Evolutionary conservation across 306 rosid species (phyloP).

Genomic region (Castanospermum australe): DNA sequence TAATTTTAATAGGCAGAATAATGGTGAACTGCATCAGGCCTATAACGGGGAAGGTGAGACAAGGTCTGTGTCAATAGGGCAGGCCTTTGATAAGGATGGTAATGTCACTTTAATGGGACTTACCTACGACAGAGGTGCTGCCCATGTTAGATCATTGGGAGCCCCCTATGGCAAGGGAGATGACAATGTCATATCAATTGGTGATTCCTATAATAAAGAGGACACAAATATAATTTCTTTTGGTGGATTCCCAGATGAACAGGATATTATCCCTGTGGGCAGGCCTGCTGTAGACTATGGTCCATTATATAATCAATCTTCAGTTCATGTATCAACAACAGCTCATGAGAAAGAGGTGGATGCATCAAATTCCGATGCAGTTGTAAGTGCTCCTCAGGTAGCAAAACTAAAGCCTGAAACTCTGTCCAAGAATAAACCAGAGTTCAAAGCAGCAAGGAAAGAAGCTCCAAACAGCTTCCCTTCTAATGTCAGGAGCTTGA

Average conservation of each 20-base stretch:
- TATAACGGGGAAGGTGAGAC: constrained; percentile 48
- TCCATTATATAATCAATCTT: constrained; percentile 55
- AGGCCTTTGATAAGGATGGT: constrained; percentile 53
- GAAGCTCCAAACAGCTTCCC: constrained; percentile 91
- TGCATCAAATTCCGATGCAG: constrained; percentile 44
- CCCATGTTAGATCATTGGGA: constrained; percentile 43
- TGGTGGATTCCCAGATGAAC: constrained; percentile 68
- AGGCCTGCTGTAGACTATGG: constrained; percentile 53
- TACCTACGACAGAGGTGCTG: constrained; percentile 48
- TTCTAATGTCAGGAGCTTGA: constrained; percentile 78
- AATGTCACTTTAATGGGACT: constrained; percentile 50
- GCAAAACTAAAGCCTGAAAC: constrained; percentile 50
- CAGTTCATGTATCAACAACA: constrained; percentile 52
- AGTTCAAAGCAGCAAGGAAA: constrained; percentile 56
- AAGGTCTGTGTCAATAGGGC: constrained; percentile 45
- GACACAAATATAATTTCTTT: constrained; percentile 55
- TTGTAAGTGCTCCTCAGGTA: constrained; percentile 32
- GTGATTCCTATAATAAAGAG: constrained; percentile 51
- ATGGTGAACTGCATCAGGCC: constrained; percentile 42
- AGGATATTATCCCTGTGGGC: constrained; percentile 52
- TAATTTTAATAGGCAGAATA: constrained; percentile 42
- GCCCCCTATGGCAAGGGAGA: constrained; percentile 46
- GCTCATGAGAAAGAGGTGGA: constrained; percentile 46
- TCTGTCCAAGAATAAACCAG: constrained; percentile 56
- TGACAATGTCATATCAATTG: constrained; percentile 41